Evolutionary conservation across 495 filamentous ascomycete genomes (phyloP).

Genomic region (Trichocladium antarcticum): DNA sequence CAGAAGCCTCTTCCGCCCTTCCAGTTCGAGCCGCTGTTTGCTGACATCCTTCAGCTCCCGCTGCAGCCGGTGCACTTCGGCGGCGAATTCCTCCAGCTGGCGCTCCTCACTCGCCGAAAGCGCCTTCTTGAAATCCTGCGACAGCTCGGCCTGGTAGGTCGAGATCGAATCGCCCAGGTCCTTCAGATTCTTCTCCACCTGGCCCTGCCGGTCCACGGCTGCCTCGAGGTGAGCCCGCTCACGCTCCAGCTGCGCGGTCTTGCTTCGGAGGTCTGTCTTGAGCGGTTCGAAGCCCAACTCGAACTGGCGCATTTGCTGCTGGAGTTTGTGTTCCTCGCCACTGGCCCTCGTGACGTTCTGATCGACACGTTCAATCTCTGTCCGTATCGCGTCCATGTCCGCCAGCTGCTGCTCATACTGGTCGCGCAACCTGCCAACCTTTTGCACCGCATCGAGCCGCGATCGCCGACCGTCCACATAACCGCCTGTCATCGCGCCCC

Average conservation of each 20-base stretch:
- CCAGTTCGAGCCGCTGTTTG: slow-evolving; percentile 62
- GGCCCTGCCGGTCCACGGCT: slow-evolving; percentile 55
- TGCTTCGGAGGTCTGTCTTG: slow-evolving; percentile 58
- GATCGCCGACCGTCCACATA: slow-evolving; percentile 77
- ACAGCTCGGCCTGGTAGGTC: slow-evolving; percentile 65
- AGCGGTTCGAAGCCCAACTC: slow-evolving; percentile 77
- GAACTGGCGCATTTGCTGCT: slow-evolving; percentile 65
- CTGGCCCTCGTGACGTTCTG: slow-evolving; percentile 77
- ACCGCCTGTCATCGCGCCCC: slow-evolving; percentile 88
- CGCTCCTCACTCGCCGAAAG: slow-evolving; percentile 73
- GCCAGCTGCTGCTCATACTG: slow-evolving; percentile 56
- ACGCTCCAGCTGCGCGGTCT: slow-evolving; percentile 58
- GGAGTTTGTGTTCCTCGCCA: slow-evolving; percentile 69
- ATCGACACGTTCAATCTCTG: slow-evolving; percentile 61
- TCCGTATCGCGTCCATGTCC: slow-evolving; percentile 29
- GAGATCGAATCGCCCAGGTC: slow-evolving; percentile 60
- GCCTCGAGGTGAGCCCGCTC: slow-evolving; percentile 63
- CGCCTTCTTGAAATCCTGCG: slow-evolving; percentile 83
- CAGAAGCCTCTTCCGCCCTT: slow-evolving; percentile 61
- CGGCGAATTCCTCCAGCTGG: slow-evolving; percentile 59
- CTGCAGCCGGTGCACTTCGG: slow-evolving; percentile 58
- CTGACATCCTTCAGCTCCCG: slow-evolving; percentile 64
- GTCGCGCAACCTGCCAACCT: slow-evolving; percentile 61
- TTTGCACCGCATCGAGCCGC: slow-evolving; percentile 69
- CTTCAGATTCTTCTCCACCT: slow-evolving; percentile 63